Evolutionary conservation across 2,329 filamentous ascomycete species (phyloP).

Genomic region (Zymoseptoria ardabiliae): DNA sequence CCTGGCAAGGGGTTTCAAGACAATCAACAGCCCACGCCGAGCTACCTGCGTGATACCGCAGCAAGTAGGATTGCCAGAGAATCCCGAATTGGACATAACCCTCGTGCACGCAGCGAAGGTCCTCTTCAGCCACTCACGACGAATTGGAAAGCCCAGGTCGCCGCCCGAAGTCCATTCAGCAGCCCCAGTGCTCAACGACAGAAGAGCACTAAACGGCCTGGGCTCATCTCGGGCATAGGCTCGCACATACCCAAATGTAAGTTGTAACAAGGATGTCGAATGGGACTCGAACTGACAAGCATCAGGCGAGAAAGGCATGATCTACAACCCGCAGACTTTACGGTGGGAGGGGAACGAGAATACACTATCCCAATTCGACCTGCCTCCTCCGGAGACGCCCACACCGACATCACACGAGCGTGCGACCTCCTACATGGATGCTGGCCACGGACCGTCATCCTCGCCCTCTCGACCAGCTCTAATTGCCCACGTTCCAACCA

Average conservation of each 20-base stretch:
- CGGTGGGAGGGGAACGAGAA: slow-evolving; percentile 97
- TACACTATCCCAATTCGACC: slow-evolving; percentile 69
- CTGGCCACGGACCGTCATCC: slow-evolving; percentile 27
- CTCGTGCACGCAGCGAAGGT: slow-evolving; percentile 38
- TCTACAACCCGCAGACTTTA: slow-evolving; percentile 79
- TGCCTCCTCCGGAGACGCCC: slow-evolving; percentile 31
- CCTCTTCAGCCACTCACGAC: slow-evolving; percentile 47
- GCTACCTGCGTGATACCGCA: slow-evolving; percentile 60
- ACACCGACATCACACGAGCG: slow-evolving; percentile 25
- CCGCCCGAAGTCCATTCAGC: slow-evolving; percentile 43
- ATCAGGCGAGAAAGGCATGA: slow-evolving; percentile 85
- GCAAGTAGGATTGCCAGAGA: slow-evolving; percentile 59
- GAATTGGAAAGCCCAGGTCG: slow-evolving; percentile 53
- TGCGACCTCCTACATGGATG: slow-evolving; percentile 27
- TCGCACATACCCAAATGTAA: slow-evolving; percentile 74
- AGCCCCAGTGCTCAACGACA: slow-evolving; percentile 44
- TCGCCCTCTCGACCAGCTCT: slow-evolving; percentile 60
- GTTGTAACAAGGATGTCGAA: slow-evolving; percentile 26
- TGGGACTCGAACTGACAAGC: background rate
- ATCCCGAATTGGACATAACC: slow-evolving; percentile 38
- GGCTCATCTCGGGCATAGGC: slow-evolving; percentile 79
- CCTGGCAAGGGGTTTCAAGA: slow-evolving; percentile 38
- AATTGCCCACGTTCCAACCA: slow-evolving; percentile 71
- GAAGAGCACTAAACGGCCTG: slow-evolving; percentile 54
- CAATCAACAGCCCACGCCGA: slow-evolving; percentile 45